phyloP scores from a whole-genome alignment of 306 rosid genomes.

The Hylodesmum podocarpum region DNA sequence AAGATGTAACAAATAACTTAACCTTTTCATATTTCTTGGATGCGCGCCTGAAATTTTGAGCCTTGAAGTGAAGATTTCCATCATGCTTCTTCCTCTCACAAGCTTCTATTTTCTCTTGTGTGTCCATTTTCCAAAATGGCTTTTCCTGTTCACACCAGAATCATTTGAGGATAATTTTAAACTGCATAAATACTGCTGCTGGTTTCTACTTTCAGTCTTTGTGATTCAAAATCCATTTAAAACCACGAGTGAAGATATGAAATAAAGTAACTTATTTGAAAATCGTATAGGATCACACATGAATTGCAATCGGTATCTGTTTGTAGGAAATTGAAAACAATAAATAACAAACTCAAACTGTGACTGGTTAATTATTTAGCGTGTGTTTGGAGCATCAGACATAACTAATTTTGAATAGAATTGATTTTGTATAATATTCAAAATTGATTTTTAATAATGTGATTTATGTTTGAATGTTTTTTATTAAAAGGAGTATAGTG shows the following conservation, averaged over 20 bases:
- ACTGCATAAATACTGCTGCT: background rate
- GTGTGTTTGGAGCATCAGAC: no score
- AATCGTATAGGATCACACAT: no score
- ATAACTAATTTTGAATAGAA: no score
- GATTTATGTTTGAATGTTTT: no score
- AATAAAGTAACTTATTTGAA: background rate
- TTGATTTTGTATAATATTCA: no score
- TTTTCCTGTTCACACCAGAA: conserved; percentile 49
- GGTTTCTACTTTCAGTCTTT: background rate
- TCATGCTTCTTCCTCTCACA: conserved; percentile 59
- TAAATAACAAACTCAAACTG: no score
- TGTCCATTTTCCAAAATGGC: conserved; percentile 66
- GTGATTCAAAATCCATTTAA: background rate
- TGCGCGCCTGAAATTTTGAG: conserved; percentile 48
- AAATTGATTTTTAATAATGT: no score
- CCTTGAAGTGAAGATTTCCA: conserved; percentile 57
- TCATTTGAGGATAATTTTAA: background rate
- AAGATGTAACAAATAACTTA: conserved; percentile 6
- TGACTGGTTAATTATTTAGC: no score
- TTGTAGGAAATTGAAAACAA: no score
- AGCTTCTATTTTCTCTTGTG: conserved; percentile 59
- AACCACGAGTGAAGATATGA: background rate
- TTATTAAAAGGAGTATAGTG: no score
- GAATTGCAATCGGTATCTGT: no score
- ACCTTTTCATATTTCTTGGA: conserved; percentile 61